Percentiles rank a stretch among this genome's conserved stretches.
phyloP scores from a whole-genome alignment of 768 basidiomycete species.

The Infundibulicybe gibba region DNA sequence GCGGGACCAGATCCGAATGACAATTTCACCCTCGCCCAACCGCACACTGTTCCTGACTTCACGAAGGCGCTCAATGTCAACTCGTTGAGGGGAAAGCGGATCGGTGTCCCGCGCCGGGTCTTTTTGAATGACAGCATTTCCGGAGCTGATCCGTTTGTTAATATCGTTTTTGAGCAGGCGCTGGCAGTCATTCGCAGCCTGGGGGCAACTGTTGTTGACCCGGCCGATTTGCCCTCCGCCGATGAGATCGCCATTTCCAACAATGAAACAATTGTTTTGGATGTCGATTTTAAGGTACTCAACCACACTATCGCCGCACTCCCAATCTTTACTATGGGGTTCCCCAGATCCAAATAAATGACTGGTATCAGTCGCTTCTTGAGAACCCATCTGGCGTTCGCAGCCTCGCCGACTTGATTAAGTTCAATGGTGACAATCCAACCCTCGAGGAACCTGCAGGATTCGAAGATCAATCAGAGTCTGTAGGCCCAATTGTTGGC shows the following conservation, averaged over 20 bases:
- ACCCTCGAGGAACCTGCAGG: constrained; percentile 41
- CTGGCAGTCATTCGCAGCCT: constrained; percentile 31
- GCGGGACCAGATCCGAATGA: constrained; percentile 54
- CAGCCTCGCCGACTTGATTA: constrained; percentile 53
- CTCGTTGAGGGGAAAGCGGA: constrained; percentile 46
- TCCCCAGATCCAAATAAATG: constrained; percentile 45
- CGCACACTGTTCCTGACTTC: constrained; percentile 49
- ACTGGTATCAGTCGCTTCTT: constrained; percentile 41
- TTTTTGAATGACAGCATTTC: constrained; percentile 29
- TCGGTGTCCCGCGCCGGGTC: constrained; percentile 47
- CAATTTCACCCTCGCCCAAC: constrained; percentile 51
- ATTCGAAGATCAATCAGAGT: constrained; percentile 35
- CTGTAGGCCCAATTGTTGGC: constrained; percentile 5
- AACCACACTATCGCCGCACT: too few species aligned
- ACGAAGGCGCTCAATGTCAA: constrained; percentile 45
- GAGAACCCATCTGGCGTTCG: constrained; percentile 55
- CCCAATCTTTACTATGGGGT: too few species aligned
- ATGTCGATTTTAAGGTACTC: constrained; percentile 55
- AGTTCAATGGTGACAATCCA: constrained; percentile 50
- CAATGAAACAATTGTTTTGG: constrained; percentile 52
- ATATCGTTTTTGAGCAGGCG: constrained; percentile 35
- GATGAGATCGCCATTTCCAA: constrained; percentile 43
- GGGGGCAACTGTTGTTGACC: constrained; percentile 56
- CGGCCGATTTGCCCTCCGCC: constrained; percentile 56
- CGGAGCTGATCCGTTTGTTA: constrained; percentile 30